Percentiles rank a stretch among this genome's conserved stretches.
Evolutionary conservation across 179 eudicot species (phyloP).

Genomic region (Monotropa hypopitys): DNA sequence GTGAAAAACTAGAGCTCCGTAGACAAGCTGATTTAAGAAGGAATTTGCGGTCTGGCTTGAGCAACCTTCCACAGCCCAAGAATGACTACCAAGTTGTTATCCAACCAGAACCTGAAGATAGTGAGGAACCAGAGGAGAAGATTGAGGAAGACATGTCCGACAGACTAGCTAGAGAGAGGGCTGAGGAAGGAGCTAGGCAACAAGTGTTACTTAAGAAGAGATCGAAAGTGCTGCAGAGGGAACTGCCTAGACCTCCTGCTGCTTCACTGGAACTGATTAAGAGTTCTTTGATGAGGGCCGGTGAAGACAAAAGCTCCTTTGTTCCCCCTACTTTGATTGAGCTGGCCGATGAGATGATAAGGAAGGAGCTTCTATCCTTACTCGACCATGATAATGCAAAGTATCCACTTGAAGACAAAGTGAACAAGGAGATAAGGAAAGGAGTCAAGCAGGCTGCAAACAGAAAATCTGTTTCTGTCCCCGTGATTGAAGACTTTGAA

Average conservation of each 20-base stretch:
- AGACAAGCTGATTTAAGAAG: conserved; percentile 73
- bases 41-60: conserved; percentile 67
- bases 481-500: conserved; percentile 76
- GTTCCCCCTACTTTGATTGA: conserved; percentile 90
- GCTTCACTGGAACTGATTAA: conserved; percentile 63
- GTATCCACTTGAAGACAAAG: conserved; percentile 73
- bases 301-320: conserved; percentile 91
- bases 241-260: conserved; percentile 91
- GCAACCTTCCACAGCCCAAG: conserved; percentile 77
- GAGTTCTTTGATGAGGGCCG: conserved; percentile 63
- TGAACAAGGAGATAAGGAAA: conserved; percentile 71
- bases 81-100: conserved; percentile 88
- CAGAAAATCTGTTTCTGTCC: conserved; percentile 34
- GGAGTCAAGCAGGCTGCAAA: conserved; percentile 51
- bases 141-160: conserved; percentile 99
- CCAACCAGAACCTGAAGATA: conserved; percentile 66
- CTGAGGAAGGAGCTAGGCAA: conserved; percentile 87
- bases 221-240: conserved; percentile 95
- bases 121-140: conserved; percentile 75
- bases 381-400: conserved; percentile 92
- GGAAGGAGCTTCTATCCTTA: conserved; percentile 70
- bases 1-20: conserved; percentile 57
- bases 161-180: conserved; percentile 78
- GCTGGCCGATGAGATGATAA: conserved; percentile 87
- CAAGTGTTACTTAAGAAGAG: conserved; percentile 79